Percentiles rank a stretch among this genome's conserved stretches.
Conservation (phyloP, 2,329 filamentous ascomycete genomes). For the Teratosphaeria gauchensis region DNA sequence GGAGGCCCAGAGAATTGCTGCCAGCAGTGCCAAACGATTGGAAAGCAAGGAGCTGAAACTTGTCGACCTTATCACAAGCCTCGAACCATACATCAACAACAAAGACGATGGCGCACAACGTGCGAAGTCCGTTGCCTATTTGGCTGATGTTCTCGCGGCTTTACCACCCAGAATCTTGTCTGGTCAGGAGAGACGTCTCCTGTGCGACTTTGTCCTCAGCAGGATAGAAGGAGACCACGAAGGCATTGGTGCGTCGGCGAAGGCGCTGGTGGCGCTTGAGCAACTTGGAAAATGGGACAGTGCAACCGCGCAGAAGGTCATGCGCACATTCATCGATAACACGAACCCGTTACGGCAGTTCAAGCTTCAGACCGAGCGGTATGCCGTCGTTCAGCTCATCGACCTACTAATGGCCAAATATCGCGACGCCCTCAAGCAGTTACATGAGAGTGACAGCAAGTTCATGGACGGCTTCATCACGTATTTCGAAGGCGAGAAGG, state of each 20-base stretch:
- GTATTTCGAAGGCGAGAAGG: slow-evolving; percentile 59
- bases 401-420: slow-evolving; percentile 54
- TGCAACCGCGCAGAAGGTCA: slow-evolving; percentile 44
- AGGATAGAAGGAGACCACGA: slow-evolving; percentile 49
- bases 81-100: slow-evolving; percentile 59
- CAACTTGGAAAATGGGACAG: slow-evolving; percentile 50
- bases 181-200: slow-evolving; percentile 49
- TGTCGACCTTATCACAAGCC: slow-evolving; percentile 52
- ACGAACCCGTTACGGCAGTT: slow-evolving; percentile 51
- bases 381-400: slow-evolving; percentile 52
- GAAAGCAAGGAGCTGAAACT: slow-evolving; percentile 51
- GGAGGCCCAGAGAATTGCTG: slow-evolving; percentile 35
- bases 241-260: slow-evolving; percentile 47
- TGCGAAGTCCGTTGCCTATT: slow-evolving; percentile 46
- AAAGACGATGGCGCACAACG: slow-evolving; percentile 49
- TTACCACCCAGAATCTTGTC: slow-evolving; percentile 47
- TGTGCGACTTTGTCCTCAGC: slow-evolving; percentile 56
- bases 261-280: slow-evolving; percentile 50
- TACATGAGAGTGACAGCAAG: slow-evolving; percentile 44
- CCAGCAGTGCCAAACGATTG: slow-evolving; percentile 39
- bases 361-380: slow-evolving; percentile 51
- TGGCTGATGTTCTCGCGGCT: slow-evolving; percentile 41
- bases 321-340: slow-evolving; percentile 41
- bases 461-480: slow-evolving; percentile 54
- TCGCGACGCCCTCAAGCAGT: slow-evolving; percentile 44